phyloP scores from a whole-genome alignment of 2,329 filamentous ascomycete species.

The Botrytis medusae region DNA sequence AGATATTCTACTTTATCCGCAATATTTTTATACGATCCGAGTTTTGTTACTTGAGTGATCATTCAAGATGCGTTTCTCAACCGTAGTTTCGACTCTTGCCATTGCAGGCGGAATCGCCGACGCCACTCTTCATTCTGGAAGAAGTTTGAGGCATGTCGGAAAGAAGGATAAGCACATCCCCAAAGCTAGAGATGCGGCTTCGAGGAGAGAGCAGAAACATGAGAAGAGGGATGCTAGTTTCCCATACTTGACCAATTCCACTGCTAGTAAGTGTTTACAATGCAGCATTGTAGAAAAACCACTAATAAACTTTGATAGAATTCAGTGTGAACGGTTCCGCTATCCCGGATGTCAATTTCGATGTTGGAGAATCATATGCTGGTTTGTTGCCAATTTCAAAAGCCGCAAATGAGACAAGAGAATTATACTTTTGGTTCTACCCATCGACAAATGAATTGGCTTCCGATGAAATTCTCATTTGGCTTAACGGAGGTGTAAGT shows the following conservation, averaged over 20 bases:
- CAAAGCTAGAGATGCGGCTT: neutral
- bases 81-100: constrained; percentile 17
- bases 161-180: constrained; percentile 12
- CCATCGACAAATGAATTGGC: constrained; percentile 53
- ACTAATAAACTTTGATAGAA: neutral
- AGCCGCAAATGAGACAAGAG: constrained; percentile 48
- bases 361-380: constrained; percentile 66
- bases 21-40: constrained; percentile 9
- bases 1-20: neutral
- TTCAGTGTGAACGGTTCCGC: constrained; percentile 22
- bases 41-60: constrained; percentile 7
- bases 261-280: constrained; percentile 17
- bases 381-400: constrained; percentile 59
- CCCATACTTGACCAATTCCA: constrained; percentile 19
- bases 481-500: constrained; percentile 47
- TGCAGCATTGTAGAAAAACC: neutral
- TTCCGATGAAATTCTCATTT: constrained; percentile 61
- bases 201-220: neutral
- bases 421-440: constrained; percentile 69
- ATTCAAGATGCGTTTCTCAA: constrained; percentile 24
- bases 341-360: constrained; percentile 66
- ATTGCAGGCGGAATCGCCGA: constrained; percentile 20
- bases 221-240: constrained; percentile 8
- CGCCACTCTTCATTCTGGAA: constrained; percentile 15
- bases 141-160: constrained; percentile 22